Conservation (phyloP, 768 basidiomycete species). For the Serendipita sp. region DNA sequence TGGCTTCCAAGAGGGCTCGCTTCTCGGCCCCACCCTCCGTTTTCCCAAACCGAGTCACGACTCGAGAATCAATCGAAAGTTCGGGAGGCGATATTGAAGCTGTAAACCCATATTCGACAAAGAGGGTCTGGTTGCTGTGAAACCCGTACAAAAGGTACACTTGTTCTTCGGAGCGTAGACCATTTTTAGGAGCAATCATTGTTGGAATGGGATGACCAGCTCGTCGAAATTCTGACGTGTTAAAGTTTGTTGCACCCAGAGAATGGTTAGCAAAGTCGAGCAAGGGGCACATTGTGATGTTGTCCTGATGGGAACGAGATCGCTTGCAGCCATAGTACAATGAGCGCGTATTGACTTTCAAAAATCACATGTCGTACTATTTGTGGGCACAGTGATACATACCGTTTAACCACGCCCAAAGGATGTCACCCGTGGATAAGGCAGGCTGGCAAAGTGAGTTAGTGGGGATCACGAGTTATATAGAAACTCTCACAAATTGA, state of each 20-base stretch:
- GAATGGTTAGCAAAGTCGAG: constrained; percentile 83
- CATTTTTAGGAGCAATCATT: constrained; percentile 27
- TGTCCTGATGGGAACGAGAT: constrained; percentile 40
- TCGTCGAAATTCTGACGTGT: constrained; percentile 23
- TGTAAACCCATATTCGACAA: constrained; percentile 79
- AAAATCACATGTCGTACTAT: constrained; percentile 5
- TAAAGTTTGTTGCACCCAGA: constrained; percentile 20
- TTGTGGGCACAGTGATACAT: constrained; percentile 12
- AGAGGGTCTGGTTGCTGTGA: constrained; percentile 61
- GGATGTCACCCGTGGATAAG: constrained; percentile 28
- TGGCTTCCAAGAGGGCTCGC: constrained; percentile 34
- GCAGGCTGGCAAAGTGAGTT: background rate
- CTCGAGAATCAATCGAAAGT: constrained; percentile 40
- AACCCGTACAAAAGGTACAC: constrained; percentile 63
- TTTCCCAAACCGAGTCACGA: constrained; percentile 34
- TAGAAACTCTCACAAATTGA: background rate
- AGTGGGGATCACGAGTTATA: background rate
- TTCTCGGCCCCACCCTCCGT: constrained; percentile 31
- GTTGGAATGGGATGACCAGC: constrained; percentile 20
- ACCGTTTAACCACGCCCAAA: constrained; percentile 94
- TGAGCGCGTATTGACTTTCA: constrained; percentile 78
- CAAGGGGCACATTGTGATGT: constrained; percentile 75
- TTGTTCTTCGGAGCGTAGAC: constrained; percentile 39
- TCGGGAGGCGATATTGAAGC: constrained; percentile 29
- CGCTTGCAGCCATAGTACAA: constrained; percentile 49